phyloP scores from a whole-genome alignment of 179 eudicot genomes.

The Camellia oleifera region DNA sequence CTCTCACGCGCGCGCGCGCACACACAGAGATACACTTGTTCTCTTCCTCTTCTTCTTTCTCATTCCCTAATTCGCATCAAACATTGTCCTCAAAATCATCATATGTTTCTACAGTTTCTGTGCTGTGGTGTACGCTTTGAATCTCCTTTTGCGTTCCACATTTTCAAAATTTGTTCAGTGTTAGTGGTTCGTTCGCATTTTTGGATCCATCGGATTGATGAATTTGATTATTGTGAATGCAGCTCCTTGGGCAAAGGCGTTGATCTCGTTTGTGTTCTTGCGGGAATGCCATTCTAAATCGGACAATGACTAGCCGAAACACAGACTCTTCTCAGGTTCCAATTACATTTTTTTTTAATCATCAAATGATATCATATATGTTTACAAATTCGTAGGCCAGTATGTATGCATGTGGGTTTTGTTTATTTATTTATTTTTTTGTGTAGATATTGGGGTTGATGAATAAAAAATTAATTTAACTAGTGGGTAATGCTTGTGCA shows the following conservation, averaged over 20 bases:
- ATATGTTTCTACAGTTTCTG: neutral
- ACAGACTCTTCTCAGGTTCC: slow-evolving; percentile 14
- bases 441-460: neutral
- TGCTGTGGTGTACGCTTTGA: neutral
- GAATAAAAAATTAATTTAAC: neutral
- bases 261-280: neutral
- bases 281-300: slow-evolving; percentile 14
- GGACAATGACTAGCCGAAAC: slow-evolving; percentile 11
- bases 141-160: neutral
- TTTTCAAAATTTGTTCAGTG: neutral
- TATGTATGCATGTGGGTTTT: neutral
- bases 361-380: neutral
- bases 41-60: neutral
- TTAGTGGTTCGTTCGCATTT: neutral
- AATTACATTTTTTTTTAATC: neutral
- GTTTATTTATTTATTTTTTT: neutral
- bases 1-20: neutral
- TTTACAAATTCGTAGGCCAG: neutral
- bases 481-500: neutral
- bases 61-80: neutral
- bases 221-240: slow-evolving; percentile 2
- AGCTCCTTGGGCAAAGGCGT: slow-evolving; percentile 9
- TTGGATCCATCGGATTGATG: neutral
- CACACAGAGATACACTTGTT: too few relatives aligned
- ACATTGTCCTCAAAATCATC: neutral